Base-by-base conservation (phyloP, 2,329 filamentous ascomycete genomes). In the Fonsecaea pedrosoi region DNA sequence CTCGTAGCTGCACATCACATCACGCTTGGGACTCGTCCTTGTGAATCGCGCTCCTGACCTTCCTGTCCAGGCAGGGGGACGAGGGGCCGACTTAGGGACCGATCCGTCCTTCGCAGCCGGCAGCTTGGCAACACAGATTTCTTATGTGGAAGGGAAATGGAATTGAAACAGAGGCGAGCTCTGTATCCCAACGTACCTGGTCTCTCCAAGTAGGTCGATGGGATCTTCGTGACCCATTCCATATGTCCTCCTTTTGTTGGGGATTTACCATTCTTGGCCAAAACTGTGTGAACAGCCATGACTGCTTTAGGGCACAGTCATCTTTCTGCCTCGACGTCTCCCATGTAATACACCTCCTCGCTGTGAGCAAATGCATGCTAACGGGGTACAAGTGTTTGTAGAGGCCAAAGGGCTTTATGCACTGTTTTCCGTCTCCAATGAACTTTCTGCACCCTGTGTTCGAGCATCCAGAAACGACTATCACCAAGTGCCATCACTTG, bases 41-140 rank as follows among this genome's bases (percentile, higher is more conserved):
- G 45, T 50, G 45, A 50, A 30, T 50, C 45, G 45, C 45, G 21
- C 45, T 50, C 45, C 45, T 50, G 45, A 50, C 45, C 45, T 50
- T 50, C 45, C 45, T 25, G 21, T 25, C 45, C 45, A 50, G 21
- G 10, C 45, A 25, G 18, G 10, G 8, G 2, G 30, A 6, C 30
- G 2, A 32, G 30, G 30, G 30, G 30, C 30, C 45, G 15, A 42
- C n/a, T n/a, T 50, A 5, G 40, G 40, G 6, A 50, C 10, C 40
- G 13, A 42, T 50, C 8, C 45, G 25, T 50, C 45, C 45, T 12
- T 12, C 6, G 5, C 8, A 48, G 3, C 42, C 18, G n/a, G 42
- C 45, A 6, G 40, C 40, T 45, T 45, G 40, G 40, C 45, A 50
- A 50, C 45, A 12, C 18, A 30, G 45, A 50, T 50, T 21, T 13